Conservation (phyloP, 2,329 filamentous ascomycete genomes). For the Colletotrichum godetiae region DNA sequence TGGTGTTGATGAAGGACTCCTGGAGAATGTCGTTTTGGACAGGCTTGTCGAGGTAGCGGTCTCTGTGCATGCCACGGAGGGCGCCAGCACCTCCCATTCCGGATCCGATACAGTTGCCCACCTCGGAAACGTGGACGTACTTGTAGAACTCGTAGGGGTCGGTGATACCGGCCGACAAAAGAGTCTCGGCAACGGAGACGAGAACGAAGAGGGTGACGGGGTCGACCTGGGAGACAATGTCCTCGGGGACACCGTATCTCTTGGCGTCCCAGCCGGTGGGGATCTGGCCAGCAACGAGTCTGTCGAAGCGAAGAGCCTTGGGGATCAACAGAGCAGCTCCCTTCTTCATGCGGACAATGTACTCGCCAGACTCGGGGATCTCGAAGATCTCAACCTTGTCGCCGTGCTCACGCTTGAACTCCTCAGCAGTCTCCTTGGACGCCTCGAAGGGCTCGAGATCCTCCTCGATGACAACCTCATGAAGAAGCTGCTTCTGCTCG, state of each 20-base stretch:
- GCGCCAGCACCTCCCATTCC: constrained; percentile 96
- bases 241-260: constrained; percentile 94
- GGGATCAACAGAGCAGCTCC: constrained; percentile 94
- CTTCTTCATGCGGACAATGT: constrained; percentile 94
- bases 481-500: constrained; percentile 97
- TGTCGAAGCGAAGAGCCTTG: constrained; percentile 96
- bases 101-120: constrained; percentile 98
- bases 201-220: constrained; percentile 96
- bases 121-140: constrained; percentile 97
- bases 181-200: constrained; percentile 90
- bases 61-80: constrained; percentile 97
- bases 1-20: constrained; percentile 99
- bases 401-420: constrained; percentile 96
- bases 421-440: constrained; percentile 95
- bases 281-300: constrained; percentile 95
- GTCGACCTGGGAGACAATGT: constrained; percentile 97
- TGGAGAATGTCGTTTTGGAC: constrained; percentile 99
- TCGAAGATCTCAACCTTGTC: constrained; percentile 99
- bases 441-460: constrained; percentile 97
- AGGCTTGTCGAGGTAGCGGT: constrained; percentile 95
- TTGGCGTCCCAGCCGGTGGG: constrained; percentile 98
- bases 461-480: constrained; percentile 97
- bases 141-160: constrained; percentile 99
- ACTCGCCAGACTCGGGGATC: constrained; percentile 92
- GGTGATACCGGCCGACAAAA: constrained; percentile 93